Conservation (phyloP, 176 grass and related monocot species). For the Aegilops tauschii region DNA sequence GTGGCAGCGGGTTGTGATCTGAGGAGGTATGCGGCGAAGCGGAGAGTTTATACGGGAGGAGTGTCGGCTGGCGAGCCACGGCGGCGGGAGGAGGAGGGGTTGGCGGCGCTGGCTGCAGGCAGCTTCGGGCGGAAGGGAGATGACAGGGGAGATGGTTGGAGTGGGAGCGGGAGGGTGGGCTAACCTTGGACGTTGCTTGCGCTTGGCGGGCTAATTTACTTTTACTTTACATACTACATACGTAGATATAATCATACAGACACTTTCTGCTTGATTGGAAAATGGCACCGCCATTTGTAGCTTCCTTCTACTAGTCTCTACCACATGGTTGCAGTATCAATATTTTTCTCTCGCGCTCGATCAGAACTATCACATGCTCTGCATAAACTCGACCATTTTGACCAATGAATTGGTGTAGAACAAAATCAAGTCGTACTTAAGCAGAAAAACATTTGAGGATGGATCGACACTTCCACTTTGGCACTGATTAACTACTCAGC, state of each 20-base stretch:
- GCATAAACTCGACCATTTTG: not conserved
- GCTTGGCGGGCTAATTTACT: not conserved
- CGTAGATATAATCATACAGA: no score
- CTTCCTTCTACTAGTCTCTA: not conserved
- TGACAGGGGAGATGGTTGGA: slow-evolving; percentile 24
- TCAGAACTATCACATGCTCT: no score
- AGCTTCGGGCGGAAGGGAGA: not conserved
- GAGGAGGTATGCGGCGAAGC: not conserved
- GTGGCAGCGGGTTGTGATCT: not conserved
- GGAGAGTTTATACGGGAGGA: slow-evolving; percentile 28
- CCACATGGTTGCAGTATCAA: no score
- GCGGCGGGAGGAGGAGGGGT: no score
- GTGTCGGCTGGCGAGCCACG: not conserved
- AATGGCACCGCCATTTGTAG: not conserved
- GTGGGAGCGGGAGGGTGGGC: slow-evolving; percentile 15
- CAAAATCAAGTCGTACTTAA: not conserved
- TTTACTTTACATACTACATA: no score
- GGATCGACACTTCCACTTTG: no score
- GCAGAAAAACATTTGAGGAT: not conserved
- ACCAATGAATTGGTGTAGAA: not conserved
- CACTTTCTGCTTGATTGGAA: not conserved
- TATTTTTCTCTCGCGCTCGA: no score
- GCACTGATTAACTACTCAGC: no score
- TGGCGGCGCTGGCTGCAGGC: no score
- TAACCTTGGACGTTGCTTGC: not conserved